These are phyloP conservation scores for Scheffersomyces stipitis DNA, from an alignment of 805 yeast species.

Conservation along the genomic window DNA sequence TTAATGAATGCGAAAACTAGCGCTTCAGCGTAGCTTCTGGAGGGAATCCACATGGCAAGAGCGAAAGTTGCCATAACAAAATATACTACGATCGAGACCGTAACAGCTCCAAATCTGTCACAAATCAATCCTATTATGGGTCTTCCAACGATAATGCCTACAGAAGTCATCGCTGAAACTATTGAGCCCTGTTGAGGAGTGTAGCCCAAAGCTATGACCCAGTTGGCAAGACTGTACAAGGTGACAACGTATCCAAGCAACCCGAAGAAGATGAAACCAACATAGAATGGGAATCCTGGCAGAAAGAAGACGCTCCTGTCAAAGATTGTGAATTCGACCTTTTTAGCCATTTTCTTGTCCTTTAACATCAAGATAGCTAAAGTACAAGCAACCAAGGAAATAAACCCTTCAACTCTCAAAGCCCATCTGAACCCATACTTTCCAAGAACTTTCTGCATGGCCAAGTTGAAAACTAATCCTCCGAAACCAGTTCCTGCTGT, in stretches of 20 bases:
- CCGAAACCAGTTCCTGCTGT: conserved; percentile 20
- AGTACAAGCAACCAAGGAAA: background rate
- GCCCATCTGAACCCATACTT: background rate
- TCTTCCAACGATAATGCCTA: conserved; percentile 16
- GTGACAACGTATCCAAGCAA: conserved; percentile 20
- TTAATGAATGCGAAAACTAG: conserved; percentile 13
- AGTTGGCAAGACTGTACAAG: conserved; percentile 17
- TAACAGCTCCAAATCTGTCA: conserved; percentile 13
- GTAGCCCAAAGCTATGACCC: conserved; percentile 17
- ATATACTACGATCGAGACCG: conserved; percentile 14
- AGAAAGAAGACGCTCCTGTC: conserved; percentile 5
- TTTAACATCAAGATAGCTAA: background rate
- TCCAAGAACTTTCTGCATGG: conserved; percentile 17
- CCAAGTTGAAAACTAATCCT: conserved; percentile 18
- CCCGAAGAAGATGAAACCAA: conserved; percentile 11
- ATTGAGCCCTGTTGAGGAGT: conserved; percentile 17
- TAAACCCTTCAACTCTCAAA: background rate
- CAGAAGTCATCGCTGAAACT: conserved; percentile 19
- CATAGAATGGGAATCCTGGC: conserved; percentile 13
- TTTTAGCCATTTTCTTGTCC: background rate
- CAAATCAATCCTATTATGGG: conserved; percentile 14
- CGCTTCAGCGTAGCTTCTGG: conserved; percentile 11
- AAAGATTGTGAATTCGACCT: background rate
- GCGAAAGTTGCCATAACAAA: conserved; percentile 12
- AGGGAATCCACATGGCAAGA: conserved; percentile 16